Conservation (phyloP, 306 rosid species). For the Mimosa bimucronata region DNA sequence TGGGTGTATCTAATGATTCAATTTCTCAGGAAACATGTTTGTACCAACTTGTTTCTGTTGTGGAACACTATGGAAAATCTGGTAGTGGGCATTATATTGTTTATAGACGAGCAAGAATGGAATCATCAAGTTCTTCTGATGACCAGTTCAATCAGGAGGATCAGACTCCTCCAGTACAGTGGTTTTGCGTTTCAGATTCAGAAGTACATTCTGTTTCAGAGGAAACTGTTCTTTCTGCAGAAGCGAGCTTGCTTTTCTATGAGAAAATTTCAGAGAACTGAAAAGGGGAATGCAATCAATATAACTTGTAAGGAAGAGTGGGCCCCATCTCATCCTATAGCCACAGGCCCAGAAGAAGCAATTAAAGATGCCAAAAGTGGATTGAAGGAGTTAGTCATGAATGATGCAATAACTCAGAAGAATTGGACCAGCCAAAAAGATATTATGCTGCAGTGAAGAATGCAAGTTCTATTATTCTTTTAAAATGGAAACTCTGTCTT, state of each 20-base stretch:
- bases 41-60: constrained; percentile 78
- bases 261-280: constrained; percentile 60
- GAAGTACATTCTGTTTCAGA: constrained; percentile 68
- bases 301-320: constrained; percentile 1
- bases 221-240: constrained; percentile 72
- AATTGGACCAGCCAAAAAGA: constrained; percentile 7
- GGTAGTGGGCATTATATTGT: constrained; percentile 96
- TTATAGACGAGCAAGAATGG: constrained; percentile 59
- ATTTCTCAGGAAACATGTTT: constrained; percentile 51
- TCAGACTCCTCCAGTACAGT: constrained; percentile 40
- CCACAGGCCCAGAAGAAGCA: background rate
- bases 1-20: constrained; percentile 34
- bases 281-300: background rate
- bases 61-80: constrained; percentile 83
- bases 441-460: constrained; percentile 18
- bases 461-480: background rate
- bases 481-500: background rate
- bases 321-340: constrained; percentile 21
- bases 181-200: constrained; percentile 91
- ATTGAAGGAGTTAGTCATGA: background rate
- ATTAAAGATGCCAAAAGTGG: background rate
- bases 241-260: constrained; percentile 93
- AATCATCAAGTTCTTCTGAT: constrained; percentile 37
- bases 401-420: constrained; percentile 15
- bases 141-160: constrained; percentile 38